Evolutionary conservation across 257 asterid species (phyloP).

Genomic region (Buddleja alternifolia): DNA sequence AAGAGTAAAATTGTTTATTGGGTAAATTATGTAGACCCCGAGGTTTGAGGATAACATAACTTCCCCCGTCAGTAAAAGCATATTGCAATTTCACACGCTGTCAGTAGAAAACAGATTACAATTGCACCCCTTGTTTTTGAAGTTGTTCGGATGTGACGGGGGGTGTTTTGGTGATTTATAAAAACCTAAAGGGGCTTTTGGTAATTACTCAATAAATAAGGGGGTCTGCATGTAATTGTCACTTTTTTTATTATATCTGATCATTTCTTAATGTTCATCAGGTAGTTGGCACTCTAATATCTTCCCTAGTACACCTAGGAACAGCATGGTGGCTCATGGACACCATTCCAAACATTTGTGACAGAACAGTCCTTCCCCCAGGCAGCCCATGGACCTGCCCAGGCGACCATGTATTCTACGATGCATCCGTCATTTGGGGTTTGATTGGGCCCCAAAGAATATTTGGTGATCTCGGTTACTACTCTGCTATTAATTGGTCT

Average conservation of each 20-base stretch:
- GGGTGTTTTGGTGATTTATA: too few relatives aligned
- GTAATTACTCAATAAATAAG: too few relatives aligned
- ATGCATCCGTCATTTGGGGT: conserved; percentile 89
- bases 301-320: conserved; percentile 74
- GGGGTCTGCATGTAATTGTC: too few relatives aligned
- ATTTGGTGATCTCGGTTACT: conserved; percentile 76
- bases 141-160: too few relatives aligned
- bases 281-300: conserved; percentile 81
- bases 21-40: too few relatives aligned
- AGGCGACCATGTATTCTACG: conserved; percentile 80
- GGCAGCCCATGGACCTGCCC: conserved; percentile 97
- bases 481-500: conserved; percentile 75
- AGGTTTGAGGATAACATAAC: too few relatives aligned
- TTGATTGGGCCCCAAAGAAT: conserved; percentile 77
- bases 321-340: conserved; percentile 98
- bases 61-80: too few relatives aligned
- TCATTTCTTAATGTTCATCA: conserved; percentile 29
- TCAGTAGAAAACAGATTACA: too few relatives aligned
- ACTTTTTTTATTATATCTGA: not conserved
- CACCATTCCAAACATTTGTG: conserved; percentile 78
- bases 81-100: too few relatives aligned
- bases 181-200: too few relatives aligned
- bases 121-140: too few relatives aligned
- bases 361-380: conserved; percentile 59
- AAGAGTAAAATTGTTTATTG: too few relatives aligned